Evolutionary conservation across 2,329 filamentous ascomycete species (phyloP), one percentile per base, ranked within the genome.

Genomic region (Thyridium curvatum): DNA sequence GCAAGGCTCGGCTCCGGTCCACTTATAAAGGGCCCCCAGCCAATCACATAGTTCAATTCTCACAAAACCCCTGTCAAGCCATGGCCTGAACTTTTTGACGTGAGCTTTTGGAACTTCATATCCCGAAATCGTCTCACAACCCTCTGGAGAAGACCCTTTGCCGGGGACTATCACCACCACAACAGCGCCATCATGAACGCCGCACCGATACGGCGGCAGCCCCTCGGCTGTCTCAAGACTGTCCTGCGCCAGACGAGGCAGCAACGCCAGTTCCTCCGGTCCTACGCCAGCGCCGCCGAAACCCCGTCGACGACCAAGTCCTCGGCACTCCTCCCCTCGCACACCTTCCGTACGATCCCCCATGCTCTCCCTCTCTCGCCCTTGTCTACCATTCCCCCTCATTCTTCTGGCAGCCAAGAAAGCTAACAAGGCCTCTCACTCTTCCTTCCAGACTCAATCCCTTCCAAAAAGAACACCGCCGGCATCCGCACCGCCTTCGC

Each of bases 201-300:
- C 49, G 69, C 76, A 48, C 63, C 73, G 43, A 54, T 72, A 54
- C 45, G 40, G 33, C 64, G 76, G 64, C 79, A 84, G 75, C 83
- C 84, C 45, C 62, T 86, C 55, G 77, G 78, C 70, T 82, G 79
- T 63, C 77, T 86, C 58, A 86, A 84, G 63, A 68, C 76, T 21
- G 65, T 77, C 30, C 56, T 87, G 51, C 71, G 81, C 46, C 71
- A 76, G 54, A 63, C 72, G 34, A 68, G 77, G 45, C 71, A 71
- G 44, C 72, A 75, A 41, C 64, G 56, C 34, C 46, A 55, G 12
- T 49, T 61, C 31, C 50, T 55, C 40, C 61, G 79, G 49, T 66
- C 69, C 43, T 62, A 82, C 58, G 65, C 69, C 29, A 71, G 69
- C 35, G 59, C 52, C 26, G 39, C 42, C 41, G 44, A 49, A 39